Conservation (phyloP, 257 asterid species). For the Solanum gandarillasii region DNA sequence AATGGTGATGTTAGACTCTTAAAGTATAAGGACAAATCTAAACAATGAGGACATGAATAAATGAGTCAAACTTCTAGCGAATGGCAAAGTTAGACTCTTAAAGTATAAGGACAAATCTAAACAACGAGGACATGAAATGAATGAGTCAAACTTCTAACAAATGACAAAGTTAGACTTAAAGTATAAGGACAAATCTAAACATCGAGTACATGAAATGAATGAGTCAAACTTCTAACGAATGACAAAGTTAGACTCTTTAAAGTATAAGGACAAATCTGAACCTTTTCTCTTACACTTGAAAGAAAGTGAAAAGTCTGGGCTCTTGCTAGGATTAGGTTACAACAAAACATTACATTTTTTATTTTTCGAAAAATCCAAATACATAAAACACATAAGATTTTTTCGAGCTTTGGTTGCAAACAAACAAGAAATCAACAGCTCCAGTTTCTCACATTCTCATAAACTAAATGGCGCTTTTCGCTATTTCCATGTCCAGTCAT, state of each 20-base stretch:
- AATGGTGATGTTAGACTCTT: not conserved
- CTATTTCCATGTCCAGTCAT: not conserved
- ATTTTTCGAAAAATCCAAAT: not conserved
- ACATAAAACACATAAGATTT: not conserved
- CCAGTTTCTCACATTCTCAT: no score
- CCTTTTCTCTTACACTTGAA: not conserved
- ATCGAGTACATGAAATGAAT: not conserved
- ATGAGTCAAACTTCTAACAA: no score
- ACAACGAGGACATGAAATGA: not conserved
- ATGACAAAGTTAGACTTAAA: no score
- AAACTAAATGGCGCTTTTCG: no score
- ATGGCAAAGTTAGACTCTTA: no score
- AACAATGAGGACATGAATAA: no score
- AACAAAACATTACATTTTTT: not conserved
- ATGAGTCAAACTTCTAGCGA: no score
- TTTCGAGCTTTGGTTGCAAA: no score
- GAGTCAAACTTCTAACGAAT: not conserved
- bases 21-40: no score
- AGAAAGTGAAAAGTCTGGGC: not conserved
- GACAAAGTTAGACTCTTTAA: not conserved
- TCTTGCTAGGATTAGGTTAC: not conserved
- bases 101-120: no score
- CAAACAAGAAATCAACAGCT: no score
- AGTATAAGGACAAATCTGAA: no score
- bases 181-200: not conserved